A percentile compares a stretch with the other conserved stretches of the same genome.
Conservation (phyloP, 352 stramenopile genomes). For the Phytopythium chamaehyphon region DNA sequence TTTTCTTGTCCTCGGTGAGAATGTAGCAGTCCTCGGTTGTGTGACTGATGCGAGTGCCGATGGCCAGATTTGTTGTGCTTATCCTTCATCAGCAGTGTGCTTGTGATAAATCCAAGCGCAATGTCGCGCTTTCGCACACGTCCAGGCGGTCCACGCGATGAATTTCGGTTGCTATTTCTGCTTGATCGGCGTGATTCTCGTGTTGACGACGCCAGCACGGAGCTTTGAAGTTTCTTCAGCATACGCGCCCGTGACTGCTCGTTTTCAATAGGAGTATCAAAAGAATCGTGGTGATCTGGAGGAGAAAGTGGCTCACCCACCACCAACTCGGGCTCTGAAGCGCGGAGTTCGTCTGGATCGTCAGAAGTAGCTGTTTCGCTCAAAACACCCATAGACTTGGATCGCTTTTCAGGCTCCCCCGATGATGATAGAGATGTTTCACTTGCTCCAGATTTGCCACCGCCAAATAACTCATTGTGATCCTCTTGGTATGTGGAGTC, state of each 20-base stretch:
- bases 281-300: constrained; percentile 33
- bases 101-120: constrained; percentile 43
- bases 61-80: not conserved
- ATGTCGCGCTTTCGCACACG: constrained; percentile 70
- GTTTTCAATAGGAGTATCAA: constrained; percentile 53
- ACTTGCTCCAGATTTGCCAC: not conserved
- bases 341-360: constrained; percentile 1
- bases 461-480: not conserved
- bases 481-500: constrained; percentile 20
- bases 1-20: constrained; percentile 69
- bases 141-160: constrained; percentile 6
- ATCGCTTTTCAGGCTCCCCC: constrained; percentile 2
- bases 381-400: constrained; percentile 4
- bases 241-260: constrained; percentile 57
- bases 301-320: constrained; percentile 32
- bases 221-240: constrained; percentile 61
- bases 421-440: not conserved
- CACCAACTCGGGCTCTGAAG: constrained; percentile 28
- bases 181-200: not conserved
- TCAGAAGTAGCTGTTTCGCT: constrained; percentile 4
- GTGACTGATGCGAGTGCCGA: constrained; percentile 9
- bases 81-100: constrained; percentile 12
- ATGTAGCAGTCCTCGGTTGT: constrained; percentile 17
- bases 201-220: constrained; percentile 13
- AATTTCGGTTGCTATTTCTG: constrained; percentile 4